These are phyloP conservation scores for Ophiostoma quercus DNA, from an alignment of 2,329 filamentous ascomycete genomes.

Conservation along the genomic window DNA sequence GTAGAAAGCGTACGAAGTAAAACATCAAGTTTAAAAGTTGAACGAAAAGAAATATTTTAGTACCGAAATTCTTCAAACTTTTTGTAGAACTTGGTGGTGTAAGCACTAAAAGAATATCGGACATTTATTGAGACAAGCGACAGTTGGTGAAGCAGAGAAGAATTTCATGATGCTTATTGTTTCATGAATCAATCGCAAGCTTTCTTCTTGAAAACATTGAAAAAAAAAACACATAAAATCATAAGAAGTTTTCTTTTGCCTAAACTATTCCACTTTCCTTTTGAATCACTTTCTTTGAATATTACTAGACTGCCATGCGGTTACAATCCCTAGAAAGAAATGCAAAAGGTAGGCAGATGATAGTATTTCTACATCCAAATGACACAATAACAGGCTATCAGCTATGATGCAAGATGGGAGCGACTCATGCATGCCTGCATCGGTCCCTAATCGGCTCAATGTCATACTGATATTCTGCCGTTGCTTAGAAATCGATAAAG, in stretches of 20 bases:
- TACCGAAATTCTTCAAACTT: too few relatives aligned
- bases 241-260: too few relatives aligned
- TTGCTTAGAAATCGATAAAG: too few relatives aligned
- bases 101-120: neutral
- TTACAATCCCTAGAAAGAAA: neutral
- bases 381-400: neutral
- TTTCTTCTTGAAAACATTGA: neutral
- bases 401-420: neutral
- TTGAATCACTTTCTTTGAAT: too few relatives aligned
- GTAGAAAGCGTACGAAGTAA: too few relatives aligned
- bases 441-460: neutral
- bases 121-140: neutral
- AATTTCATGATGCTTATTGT: too few relatives aligned
- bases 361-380: neutral
- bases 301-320: neutral
- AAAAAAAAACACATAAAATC: too few relatives aligned
- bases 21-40: too few relatives aligned
- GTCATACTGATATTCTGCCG: neutral
- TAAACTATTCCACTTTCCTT: too few relatives aligned
- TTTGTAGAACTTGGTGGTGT: too few relatives aligned
- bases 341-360: neutral
- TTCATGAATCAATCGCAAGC: too few relatives aligned
- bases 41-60: too few relatives aligned
- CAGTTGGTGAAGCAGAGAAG: neutral
- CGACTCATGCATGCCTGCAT: constrained; percentile 1